Conservation (phyloP, 1,284 basidiomycete genomes). For the Ustilago hordei region DNA sequence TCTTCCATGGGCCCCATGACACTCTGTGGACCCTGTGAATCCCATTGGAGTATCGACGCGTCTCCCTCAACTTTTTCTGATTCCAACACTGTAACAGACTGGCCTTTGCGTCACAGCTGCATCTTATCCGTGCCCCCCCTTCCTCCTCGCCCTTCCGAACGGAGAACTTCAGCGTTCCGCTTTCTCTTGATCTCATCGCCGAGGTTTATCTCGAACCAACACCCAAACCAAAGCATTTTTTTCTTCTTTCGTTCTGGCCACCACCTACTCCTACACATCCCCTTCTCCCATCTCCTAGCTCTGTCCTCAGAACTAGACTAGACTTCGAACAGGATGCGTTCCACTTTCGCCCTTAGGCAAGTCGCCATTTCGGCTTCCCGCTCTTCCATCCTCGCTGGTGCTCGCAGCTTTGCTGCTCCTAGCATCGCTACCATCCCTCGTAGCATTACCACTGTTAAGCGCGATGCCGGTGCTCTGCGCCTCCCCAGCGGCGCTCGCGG, state of each 20-base stretch:
- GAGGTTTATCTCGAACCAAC: not conserved
- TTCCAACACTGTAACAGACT: slow-evolving; percentile 4
- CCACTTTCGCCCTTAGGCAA: slow-evolving; percentile 44
- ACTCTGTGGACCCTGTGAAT: no score
- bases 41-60: no score
- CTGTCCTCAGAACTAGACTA: not conserved
- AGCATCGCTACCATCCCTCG: slow-evolving; percentile 13
- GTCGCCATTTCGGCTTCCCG: slow-evolving; percentile 44
- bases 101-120: slow-evolving; percentile 9
- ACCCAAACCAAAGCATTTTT: not conserved
- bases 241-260: slow-evolving; percentile 1
- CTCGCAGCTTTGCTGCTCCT: slow-evolving; percentile 20
- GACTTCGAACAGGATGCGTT: slow-evolving; percentile 36
- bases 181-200: not conserved
- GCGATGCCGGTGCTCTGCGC: slow-evolving; percentile 10
- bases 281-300: not conserved
- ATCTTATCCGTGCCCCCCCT: not conserved
- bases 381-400: slow-evolving; percentile 27
- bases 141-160: not conserved
- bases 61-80: no score
- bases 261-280: slow-evolving; percentile 3
- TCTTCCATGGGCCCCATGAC: no score
- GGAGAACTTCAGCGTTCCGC: no score
- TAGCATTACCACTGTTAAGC: slow-evolving; percentile 24
- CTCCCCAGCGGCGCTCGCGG: slow-evolving; percentile 26